phyloP scores from a whole-genome alignment of 1,284 basidiomycete species.

The Austroboletus novae-zelandiae region DNA sequence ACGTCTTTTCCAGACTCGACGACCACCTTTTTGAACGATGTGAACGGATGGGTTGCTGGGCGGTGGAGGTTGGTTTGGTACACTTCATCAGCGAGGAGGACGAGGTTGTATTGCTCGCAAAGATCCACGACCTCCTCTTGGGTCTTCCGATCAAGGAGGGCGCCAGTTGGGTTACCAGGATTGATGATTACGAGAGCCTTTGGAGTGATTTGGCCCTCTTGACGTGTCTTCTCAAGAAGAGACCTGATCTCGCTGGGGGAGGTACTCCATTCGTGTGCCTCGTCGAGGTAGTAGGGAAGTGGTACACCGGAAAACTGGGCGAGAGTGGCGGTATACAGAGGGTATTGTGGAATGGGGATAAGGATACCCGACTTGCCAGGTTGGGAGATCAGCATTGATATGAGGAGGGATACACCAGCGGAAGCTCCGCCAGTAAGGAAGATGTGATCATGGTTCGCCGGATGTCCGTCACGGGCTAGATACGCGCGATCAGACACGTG shows the following conservation, averaged over 20 bases:
- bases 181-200: constrained; percentile 94
- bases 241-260: constrained; percentile 67
- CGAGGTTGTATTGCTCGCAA: constrained; percentile 82
- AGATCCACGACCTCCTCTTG: constrained; percentile 76
- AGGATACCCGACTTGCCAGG: constrained; percentile 72
- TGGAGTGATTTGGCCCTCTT: constrained; percentile 57
- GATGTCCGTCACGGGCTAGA: constrained; percentile 86
- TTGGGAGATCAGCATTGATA: constrained; percentile 74
- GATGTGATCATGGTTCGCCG: constrained; percentile 82
- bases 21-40: constrained; percentile 89
- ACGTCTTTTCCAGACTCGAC: constrained; percentile 60
- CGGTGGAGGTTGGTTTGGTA: constrained; percentile 92
- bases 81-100: constrained; percentile 93
- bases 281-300: constrained; percentile 89
- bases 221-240: constrained; percentile 66
- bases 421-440: constrained; percentile 96
- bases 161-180: constrained; percentile 94
- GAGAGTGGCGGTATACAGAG: constrained; percentile 93
- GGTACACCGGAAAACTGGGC: constrained; percentile 82
- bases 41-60: constrained; percentile 67
- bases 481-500: constrained; percentile 7
- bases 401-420: constrained; percentile 85
- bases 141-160: constrained; percentile 68
- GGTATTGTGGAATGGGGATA: constrained; percentile 98
- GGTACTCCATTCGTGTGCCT: constrained; percentile 84